Percentiles rank a stretch among this genome's conserved stretches.
Conservation (phyloP, 129 eudicot genomes). For the Erigeron canadensis region DNA sequence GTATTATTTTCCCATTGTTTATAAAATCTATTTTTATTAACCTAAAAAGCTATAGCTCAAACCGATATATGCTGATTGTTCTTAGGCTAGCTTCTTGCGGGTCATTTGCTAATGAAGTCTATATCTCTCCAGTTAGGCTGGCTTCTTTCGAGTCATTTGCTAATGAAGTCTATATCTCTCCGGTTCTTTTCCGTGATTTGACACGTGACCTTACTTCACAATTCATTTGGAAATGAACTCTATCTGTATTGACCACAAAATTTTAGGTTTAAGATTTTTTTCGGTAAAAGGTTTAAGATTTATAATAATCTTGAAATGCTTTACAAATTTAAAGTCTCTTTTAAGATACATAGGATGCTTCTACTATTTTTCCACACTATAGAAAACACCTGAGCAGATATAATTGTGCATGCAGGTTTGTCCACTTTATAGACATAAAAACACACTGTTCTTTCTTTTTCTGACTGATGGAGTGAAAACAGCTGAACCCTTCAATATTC, state of each 20-base stretch:
- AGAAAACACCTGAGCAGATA: constrained; percentile 13
- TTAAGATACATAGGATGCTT: constrained; percentile 30
- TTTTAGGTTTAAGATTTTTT: not conserved
- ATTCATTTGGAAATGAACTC: constrained; percentile 8
- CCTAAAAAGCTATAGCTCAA: not conserved
- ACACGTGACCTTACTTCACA: not conserved
- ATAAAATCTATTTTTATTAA: not conserved
- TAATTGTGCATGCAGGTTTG: constrained; percentile 1
- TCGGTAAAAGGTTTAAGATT: no score
- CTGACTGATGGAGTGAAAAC: constrained; percentile 30
- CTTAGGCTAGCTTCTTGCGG: not conserved
- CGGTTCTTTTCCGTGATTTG: not conserved
- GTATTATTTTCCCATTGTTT: no score
- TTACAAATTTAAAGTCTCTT: constrained; percentile 11
- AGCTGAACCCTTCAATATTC: not conserved
- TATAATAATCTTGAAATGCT: constrained; percentile 19
- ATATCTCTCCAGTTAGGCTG: not conserved
- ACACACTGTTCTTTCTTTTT: constrained; percentile 17
- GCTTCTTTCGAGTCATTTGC: not conserved
- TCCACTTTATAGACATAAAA: constrained; percentile 18
- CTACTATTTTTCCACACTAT: constrained; percentile 17
- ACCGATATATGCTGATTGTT: not conserved
- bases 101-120: not conserved
- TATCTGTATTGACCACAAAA: not conserved
- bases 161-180: not conserved